Base-by-base conservation (phyloP, 2,329 filamentous ascomycete genomes). In the Tricladium varicosporioides region DNA sequence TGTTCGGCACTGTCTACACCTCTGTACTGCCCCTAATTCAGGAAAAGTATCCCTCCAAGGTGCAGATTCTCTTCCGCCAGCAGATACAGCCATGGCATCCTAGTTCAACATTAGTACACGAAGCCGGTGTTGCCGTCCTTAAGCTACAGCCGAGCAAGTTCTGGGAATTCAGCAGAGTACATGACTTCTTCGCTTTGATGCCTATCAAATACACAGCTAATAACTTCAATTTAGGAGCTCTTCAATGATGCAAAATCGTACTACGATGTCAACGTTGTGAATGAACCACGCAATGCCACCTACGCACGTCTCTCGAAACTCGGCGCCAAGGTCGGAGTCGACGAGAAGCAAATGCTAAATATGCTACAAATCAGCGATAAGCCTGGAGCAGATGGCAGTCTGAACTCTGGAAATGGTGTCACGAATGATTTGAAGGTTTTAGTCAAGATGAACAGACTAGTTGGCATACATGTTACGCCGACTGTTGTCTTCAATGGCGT, bases 1-100 rank as follows among this genome's bases (percentile, higher is more conserved):
- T 68, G 60, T 97, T 94, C 82, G 83, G 86, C 61, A 93, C 89
- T 1, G 75, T 97, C 65, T 86, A 87, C 74, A 76, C 73, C 56
- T 74, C 78, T 31, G 82, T 96, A 57, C 77, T 83, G 58, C 87
- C 89, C 1, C 72, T 83, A 48, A 79, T 96, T 65, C 78, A 80
- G 60, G 66, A 78, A 50, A 85, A 85, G 66, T 85, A 88, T 62
- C 66, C 75, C 19, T 61, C 60, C 58, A 80, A 79, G 60, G 76
- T 96, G 2, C 81, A 89, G 66, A 79, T 96, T 65, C 83, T 97
- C 68, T 90, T 97, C 79, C 88, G 92, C 50, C 92, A 93, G 72
- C 92, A 96, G 72, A 84, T 97, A 68, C 92, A 96, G 76, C 91
- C 92, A 13, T 96, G 93, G 93, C 92, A 97, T 75, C 93, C 93